phyloP scores from a whole-genome alignment of 495 filamentous ascomycete genomes.

The Aspergillus hancockii region DNA sequence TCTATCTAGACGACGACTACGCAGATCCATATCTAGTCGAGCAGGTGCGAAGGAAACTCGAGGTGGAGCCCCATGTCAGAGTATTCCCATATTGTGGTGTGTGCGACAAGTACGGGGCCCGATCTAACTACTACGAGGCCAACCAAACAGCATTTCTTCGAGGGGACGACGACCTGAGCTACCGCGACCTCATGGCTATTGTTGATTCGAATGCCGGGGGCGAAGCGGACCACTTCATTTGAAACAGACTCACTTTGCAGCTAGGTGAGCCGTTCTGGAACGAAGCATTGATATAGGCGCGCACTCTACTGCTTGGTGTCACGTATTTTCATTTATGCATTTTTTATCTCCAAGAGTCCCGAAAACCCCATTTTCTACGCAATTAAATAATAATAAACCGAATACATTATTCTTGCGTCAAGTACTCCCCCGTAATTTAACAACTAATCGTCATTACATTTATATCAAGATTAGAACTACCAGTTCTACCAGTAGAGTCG shows the following conservation, averaged over 20 bases:
- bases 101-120: neutral
- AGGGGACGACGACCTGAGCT: neutral
- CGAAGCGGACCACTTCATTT: neutral
- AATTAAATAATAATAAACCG: too few species aligned
- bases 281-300: too few species aligned
- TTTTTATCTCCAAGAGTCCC: too few species aligned
- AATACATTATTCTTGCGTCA: too few species aligned
- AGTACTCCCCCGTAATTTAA: too few species aligned
- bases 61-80: neutral
- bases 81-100: constrained; percentile 4
- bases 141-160: neutral
- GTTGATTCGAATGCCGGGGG: neutral
- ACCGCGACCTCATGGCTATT: neutral
- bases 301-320: too few species aligned
- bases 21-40: neutral
- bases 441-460: too few species aligned
- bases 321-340: too few species aligned
- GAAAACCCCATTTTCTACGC: too few species aligned
- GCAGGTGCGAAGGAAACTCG: neutral
- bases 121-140: neutral
- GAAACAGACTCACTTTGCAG: neutral
- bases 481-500: too few species aligned
- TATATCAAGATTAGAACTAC: too few species aligned
- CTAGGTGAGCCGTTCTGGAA: too few species aligned
- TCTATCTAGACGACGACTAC: neutral